Evolutionary conservation across 176 grass and related monocot genomes (phyloP).

Genomic region (Olyra latifolia): DNA sequence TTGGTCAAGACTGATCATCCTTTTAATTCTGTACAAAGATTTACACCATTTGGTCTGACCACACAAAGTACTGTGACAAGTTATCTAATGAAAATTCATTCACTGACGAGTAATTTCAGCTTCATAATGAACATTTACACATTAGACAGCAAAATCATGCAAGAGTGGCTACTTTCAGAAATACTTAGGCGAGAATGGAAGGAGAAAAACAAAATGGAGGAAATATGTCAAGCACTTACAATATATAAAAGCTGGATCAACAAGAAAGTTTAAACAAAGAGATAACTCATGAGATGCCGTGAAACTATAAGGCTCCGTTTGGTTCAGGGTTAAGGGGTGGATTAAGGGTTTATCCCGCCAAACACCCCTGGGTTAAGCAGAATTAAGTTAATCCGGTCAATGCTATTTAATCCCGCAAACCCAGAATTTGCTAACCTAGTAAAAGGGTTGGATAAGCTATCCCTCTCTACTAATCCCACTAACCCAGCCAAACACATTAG

Average conservation of each 20-base stretch:
- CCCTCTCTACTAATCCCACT: too few relatives aligned
- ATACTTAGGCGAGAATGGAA: not conserved
- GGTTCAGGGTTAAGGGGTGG: too few relatives aligned
- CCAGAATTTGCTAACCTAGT: too few relatives aligned
- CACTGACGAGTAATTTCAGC: not conserved
- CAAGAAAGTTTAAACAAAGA: not conserved
- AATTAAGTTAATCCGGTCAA: too few relatives aligned
- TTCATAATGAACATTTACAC: not conserved
- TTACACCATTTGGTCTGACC: not conserved
- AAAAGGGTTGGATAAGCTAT: too few relatives aligned
- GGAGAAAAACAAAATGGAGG: not conserved
- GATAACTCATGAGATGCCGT: not conserved
- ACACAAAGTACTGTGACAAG: not conserved
- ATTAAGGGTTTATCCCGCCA: too few relatives aligned
- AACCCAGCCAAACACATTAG: too few relatives aligned
- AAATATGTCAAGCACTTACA: constrained; percentile 13
- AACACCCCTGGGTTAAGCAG: too few relatives aligned
- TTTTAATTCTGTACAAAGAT: constrained; percentile 18
- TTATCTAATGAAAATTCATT: not conserved
- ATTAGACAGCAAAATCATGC: not conserved
- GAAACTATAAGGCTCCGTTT: too few relatives aligned
- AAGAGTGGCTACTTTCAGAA: not conserved
- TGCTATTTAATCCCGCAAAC: too few relatives aligned
- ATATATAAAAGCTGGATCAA: not conserved
- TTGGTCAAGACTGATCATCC: constrained; percentile 25